A percentile compares a stretch with the other conserved stretches of the same genome.
phyloP scores from a whole-genome alignment of 2,329 filamentous ascomycete genomes.

The Phyllosticta ampelicida region DNA sequence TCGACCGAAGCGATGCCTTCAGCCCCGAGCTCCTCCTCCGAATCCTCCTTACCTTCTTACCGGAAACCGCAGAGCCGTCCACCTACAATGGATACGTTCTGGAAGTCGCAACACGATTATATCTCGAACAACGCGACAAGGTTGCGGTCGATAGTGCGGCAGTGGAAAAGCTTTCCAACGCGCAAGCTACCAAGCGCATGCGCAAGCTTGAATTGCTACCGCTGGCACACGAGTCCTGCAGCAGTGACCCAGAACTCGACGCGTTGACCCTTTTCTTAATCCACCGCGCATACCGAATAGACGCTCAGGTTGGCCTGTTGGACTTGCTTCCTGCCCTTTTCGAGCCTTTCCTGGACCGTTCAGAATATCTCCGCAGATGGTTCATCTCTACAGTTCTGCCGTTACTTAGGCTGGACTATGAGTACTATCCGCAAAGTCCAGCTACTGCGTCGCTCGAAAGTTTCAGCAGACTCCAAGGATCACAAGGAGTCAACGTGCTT shows the following conservation, averaged over 20 bases:
- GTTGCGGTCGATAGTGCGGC: conserved; percentile 42
- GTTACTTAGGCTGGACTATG: conserved; percentile 55
- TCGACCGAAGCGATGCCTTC: conserved; percentile 47
- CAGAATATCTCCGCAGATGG: conserved; percentile 54
- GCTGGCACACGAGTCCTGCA: conserved; percentile 42
- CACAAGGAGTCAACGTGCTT: conserved; percentile 49
- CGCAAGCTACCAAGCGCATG: conserved; percentile 52
- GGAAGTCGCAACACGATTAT: conserved; percentile 42
- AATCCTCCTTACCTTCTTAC: conserved; percentile 66
- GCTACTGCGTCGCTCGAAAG: conserved; percentile 44
- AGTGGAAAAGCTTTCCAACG: conserved; percentile 50
- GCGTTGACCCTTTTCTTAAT: conserved; percentile 54
- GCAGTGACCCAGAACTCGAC: conserved; percentile 39
- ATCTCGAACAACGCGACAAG: conserved; percentile 30
- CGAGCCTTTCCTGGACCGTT: conserved; percentile 54
- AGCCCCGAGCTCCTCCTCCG: conserved; percentile 56
- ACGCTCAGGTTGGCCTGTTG: conserved; percentile 61
- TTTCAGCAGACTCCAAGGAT: conserved; percentile 53
- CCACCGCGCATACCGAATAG: conserved; percentile 56
- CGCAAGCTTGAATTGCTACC: conserved; percentile 53
- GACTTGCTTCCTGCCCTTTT: conserved; percentile 57
- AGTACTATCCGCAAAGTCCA: conserved; percentile 50
- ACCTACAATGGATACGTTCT: conserved; percentile 52
- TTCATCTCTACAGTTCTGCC: conserved; percentile 59
- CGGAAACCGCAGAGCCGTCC: conserved; percentile 56